phyloP scores from a whole-genome alignment of 2,329 filamentous ascomycete genomes.

The Lachnellula occidentalis region DNA sequence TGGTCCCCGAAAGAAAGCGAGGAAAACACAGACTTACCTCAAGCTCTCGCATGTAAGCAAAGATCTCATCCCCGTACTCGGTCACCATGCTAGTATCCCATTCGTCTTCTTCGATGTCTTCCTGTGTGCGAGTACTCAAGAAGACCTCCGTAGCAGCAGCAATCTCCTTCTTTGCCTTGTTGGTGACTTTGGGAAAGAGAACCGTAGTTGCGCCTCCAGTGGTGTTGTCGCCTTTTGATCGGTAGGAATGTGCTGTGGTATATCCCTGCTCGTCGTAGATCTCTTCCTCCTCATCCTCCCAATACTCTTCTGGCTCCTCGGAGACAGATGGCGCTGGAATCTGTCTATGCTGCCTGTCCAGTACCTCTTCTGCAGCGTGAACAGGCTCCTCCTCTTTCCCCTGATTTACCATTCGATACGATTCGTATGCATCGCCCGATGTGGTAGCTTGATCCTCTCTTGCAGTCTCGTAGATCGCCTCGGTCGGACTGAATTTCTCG shows the following conservation, averaged over 20 bases:
- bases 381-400: conserved; percentile 7
- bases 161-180: conserved; percentile 67
- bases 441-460: conserved; percentile 4
- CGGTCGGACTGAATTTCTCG: conserved; percentile 9
- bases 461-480: conserved; percentile 18
- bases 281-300: conserved; percentile 70
- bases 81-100: conserved; percentile 98
- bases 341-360: conserved; percentile 12
- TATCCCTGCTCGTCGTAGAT: conserved; percentile 59
- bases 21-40: conserved; percentile 55
- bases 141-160: conserved; percentile 45
- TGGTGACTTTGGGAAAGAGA: conserved; percentile 66
- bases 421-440: conserved; percentile 8
- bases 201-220: conserved; percentile 58
- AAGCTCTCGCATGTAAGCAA: conserved; percentile 81
- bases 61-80: conserved; percentile 94
- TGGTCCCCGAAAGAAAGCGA: background rate
- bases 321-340: conserved; percentile 30
- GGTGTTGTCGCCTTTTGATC: conserved; percentile 70
- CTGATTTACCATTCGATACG: conserved; percentile 25
- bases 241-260: conserved; percentile 72
- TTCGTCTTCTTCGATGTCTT: conserved; percentile 81
- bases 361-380: background rate
- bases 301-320: conserved; percentile 66
- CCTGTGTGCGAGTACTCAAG: conserved; percentile 41